Conservation (phyloP, 305 asterid genomes). For the Solanum hybrid region DNA sequence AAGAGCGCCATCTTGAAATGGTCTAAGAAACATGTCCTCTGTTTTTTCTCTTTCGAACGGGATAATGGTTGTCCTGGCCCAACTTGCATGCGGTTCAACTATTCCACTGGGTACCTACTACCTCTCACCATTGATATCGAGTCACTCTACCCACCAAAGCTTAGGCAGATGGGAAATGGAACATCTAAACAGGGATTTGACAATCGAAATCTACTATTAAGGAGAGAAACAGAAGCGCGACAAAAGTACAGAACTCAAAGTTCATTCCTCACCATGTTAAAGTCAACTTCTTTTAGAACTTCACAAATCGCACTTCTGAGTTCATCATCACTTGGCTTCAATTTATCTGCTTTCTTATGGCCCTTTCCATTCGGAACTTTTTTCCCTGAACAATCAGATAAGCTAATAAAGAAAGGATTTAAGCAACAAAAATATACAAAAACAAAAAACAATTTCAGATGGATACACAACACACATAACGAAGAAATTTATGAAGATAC, state of each 20-base stretch:
- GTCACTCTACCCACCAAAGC: background rate
- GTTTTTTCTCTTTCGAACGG: background rate
- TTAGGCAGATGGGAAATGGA: background rate
- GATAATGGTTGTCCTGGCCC: background rate
- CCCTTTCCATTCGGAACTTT: slow-evolving; percentile 20
- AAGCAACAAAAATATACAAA: background rate
- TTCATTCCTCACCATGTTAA: slow-evolving; percentile 22
- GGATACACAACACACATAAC: background rate
- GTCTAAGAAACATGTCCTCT: background rate
- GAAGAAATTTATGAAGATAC: background rate
- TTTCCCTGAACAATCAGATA: slow-evolving; percentile 16
- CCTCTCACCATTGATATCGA: background rate
- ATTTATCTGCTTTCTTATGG: slow-evolving; percentile 7
- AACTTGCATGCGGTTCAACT: background rate
- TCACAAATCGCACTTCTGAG: slow-evolving; percentile 11
- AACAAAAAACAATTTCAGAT: background rate
- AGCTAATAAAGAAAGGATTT: background rate
- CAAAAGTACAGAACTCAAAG: background rate
- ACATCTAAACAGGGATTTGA: background rate
- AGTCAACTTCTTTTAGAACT: slow-evolving; percentile 21
- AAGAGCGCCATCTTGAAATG: background rate
- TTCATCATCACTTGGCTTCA: slow-evolving; percentile 20
- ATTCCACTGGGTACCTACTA: background rate
- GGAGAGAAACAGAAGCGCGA: background rate
- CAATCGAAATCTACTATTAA: background rate